Evolutionary conservation across 257 asterid genomes (phyloP), one percentile per base, ranked within the genome.

Genomic region (Orobanche coerulescens): DNA sequence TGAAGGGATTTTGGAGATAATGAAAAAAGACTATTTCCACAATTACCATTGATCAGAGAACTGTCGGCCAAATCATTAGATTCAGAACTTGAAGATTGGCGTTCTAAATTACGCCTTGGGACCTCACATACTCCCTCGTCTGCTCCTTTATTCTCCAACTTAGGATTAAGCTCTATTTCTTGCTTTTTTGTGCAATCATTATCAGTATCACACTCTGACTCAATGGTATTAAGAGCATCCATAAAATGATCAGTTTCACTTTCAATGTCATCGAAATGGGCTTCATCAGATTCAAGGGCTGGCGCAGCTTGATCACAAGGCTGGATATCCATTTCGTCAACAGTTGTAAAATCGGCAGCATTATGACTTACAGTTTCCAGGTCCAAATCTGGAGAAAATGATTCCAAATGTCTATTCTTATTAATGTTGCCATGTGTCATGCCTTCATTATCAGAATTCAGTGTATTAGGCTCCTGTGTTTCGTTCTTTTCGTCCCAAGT

Each of bases 171-270:
- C 69, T 74, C 82, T 31, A 58, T 47, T 37, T 72, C 81, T 71
- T 54, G 78, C 78, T 77, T 82, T 71, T 73, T 76, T 28, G 62
- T 76, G 72, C 70, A 71, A 59, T 86, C 94, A 64, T 71, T 16
- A 70, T 93, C 99, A 66, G 81, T 77, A 76, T 89, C 97, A 64
- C 68, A 63, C 65, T 89, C 97, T 36, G 95, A 81, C 59, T 81
- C 97, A 61, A 86, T 87, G 50, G 83, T 76, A 77, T 93, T 89
- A 71, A 93, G 97, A 31, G 99, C 99, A 79, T 93, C 99, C 76
- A 84, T 79, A 64, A 71, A 89, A 68, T 78, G 47, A 66, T 88
- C 96, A 4, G 85, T 72, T 82, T 91, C 97, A 66, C 95, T 83
- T 65, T 80, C 87, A 13, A 78, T 55, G 39, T 82, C 86, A 66